phyloP scores from a whole-genome alignment of 1,139 yeast species.

The Zygoascus sp. region DNA sequence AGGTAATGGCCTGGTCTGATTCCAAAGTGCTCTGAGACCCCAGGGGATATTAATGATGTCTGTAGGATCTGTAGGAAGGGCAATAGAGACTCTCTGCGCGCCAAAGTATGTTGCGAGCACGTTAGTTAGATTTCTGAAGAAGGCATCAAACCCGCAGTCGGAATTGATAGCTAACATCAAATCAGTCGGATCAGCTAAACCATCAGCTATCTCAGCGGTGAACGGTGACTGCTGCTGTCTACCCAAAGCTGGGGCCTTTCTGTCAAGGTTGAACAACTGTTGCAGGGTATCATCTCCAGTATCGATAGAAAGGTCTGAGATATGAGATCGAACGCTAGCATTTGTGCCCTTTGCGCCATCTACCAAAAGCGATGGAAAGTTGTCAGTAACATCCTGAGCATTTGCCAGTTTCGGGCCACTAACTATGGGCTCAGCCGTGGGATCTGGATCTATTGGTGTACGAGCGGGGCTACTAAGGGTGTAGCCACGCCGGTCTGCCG shows the following conservation, averaged over 20 bases:
- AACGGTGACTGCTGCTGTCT: constrained; percentile 1
- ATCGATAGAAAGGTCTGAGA: not conserved
- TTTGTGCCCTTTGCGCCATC: not conserved
- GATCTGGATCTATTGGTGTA: too few relatives aligned
- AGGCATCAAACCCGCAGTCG: constrained; percentile 31
- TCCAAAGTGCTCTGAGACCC: constrained; percentile 36
- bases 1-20: constrained; percentile 15
- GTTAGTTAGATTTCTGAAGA: constrained; percentile 29
- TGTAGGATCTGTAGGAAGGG: constrained; percentile 34
- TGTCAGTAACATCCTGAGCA: too few relatives aligned
- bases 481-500: too few relatives aligned
- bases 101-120: constrained; percentile 29
- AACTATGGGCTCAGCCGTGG: too few relatives aligned
- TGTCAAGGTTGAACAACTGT: too few relatives aligned
- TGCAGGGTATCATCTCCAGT: not conserved
- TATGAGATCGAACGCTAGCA: not conserved
- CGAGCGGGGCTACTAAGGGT: too few relatives aligned
- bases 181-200: constrained; percentile 30
- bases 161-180: constrained; percentile 31
- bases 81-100: constrained; percentile 31
- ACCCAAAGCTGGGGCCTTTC: too few relatives aligned
- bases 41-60: constrained; percentile 36
- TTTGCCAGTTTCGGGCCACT: too few relatives aligned
- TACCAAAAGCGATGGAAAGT: not conserved
- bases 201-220: constrained; percentile 6